These are phyloP conservation scores for Priceomyces haplophilus DNA, from an alignment of 805 yeast genomes.

Conservation along the genomic window DNA sequence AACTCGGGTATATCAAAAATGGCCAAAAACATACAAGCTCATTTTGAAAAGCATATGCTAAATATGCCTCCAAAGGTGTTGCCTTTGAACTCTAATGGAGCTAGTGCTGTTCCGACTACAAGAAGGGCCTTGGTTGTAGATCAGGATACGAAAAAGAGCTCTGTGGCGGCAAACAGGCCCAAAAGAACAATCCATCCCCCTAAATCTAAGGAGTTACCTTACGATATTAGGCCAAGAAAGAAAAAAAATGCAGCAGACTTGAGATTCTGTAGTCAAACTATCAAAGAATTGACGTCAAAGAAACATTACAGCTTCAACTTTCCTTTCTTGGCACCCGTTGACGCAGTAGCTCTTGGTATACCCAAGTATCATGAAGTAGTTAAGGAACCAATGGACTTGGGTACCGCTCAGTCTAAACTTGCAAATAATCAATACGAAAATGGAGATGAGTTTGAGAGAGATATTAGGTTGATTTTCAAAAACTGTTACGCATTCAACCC, in stretches of 20 bases:
- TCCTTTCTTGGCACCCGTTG: slow-evolving; percentile 93
- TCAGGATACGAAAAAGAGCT: slow-evolving; percentile 39
- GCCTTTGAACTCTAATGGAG: slow-evolving; percentile 18
- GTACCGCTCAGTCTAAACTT: slow-evolving; percentile 76
- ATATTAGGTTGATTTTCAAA: slow-evolving; percentile 75
- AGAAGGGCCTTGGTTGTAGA: slow-evolving; percentile 17
- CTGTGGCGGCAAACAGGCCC: slow-evolving; percentile 78
- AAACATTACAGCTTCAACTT: slow-evolving; percentile 81
- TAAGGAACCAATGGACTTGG: slow-evolving; percentile 92
- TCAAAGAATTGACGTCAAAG: slow-evolving; percentile 79
- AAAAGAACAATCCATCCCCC: slow-evolving; percentile 97
- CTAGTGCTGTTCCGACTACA: slow-evolving; percentile 10
- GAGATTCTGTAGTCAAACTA: slow-evolving; percentile 75
- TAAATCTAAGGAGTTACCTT: slow-evolving; percentile 87
- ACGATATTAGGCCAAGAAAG: slow-evolving; percentile 85
- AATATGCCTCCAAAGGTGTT: slow-evolving; percentile 73
- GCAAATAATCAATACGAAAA: slow-evolving; percentile 84
- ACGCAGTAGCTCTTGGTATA: slow-evolving; percentile 88
- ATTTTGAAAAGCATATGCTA: slow-evolving; percentile 88
- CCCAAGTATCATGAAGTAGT: slow-evolving; percentile 86
- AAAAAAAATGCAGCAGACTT: slow-evolving; percentile 89
- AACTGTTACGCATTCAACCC: slow-evolving; percentile 94
- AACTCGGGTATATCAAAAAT: slow-evolving; percentile 80
- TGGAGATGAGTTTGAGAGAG: slow-evolving; percentile 83
- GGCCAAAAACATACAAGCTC: slow-evolving; percentile 87